Base-by-base conservation (phyloP, 169 alveolate genomes). In the Babesia sp. region DNA sequence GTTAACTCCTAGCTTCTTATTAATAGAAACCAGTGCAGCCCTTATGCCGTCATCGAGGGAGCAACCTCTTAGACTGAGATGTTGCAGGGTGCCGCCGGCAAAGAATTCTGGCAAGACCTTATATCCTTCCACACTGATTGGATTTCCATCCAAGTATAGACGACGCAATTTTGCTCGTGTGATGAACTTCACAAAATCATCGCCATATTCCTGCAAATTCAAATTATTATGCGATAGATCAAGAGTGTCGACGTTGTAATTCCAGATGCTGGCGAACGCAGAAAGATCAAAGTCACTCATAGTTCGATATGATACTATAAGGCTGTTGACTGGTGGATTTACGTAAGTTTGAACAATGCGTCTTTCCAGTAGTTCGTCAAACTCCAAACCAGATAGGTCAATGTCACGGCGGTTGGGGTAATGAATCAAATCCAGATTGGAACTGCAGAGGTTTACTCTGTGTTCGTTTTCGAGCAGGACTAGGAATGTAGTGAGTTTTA, bases 1-100 rank as follows among this genome's bases (percentile, higher is more conserved):
- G 18, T 8, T 34, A 24, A 26, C 41, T 12, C 16, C 33, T 44
- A 48, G 18, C 29, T 12, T 12, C 39, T 48, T 18, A 41, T 71
- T 54, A 36, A 55, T 5, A 12, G 28, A 39, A 36, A 45, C 44
- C 24, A 79, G 33, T 26, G 56, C n/a, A 4, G 33, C 45, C 36
- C 29, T 24, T 0, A 79, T 24, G 29, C 66, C 20, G 5, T 69
- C 77, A 55, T 69, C 45, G 33, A 79, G 29, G 9, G 42, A 14
- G 54, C 87, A 79, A 3, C 76, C 71, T 11, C 75, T 56, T 44
- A 79, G 20, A 50, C 87, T 79, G 51, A 79, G 34, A n/a, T 42
- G 20, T 14, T 36, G 37, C 26, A 79, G 56, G 33, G 33, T 0
- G 20, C 63, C 60, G 11, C 31, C 51, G 2, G 24, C 8, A 24